Evolutionary conservation across 2,329 filamentous ascomycete genomes (phyloP).

Genomic region (Pestalotiopsis sp.): DNA sequence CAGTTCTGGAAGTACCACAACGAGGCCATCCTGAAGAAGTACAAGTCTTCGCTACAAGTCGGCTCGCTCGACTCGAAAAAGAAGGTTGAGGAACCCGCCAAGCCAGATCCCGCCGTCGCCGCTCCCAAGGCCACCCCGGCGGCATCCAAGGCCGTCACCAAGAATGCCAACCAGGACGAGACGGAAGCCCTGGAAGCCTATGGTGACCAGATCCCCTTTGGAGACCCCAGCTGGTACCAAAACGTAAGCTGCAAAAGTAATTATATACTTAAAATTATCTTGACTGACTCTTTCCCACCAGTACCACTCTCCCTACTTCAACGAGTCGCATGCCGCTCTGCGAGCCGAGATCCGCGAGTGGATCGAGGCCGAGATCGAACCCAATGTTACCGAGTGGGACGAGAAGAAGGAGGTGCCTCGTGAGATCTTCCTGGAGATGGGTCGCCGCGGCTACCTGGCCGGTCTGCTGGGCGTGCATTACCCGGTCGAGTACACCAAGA

Average conservation of each 20-base stretch:
- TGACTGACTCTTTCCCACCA: conserved; percentile 35
- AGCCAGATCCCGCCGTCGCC: conserved; percentile 52
- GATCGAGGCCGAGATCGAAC: conserved; percentile 88
- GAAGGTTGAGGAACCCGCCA: conserved; percentile 58
- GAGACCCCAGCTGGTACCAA: conserved; percentile 94
- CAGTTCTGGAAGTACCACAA: conserved; percentile 81
- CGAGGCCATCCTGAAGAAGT: conserved; percentile 86
- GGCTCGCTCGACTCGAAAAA: conserved; percentile 83
- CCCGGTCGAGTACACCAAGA: conserved; percentile 73
- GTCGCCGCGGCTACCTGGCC: conserved; percentile 88
- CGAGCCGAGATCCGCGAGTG: conserved; percentile 90
- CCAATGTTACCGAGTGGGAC: conserved; percentile 94
- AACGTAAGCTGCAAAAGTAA: conserved; percentile 61
- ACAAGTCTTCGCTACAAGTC: conserved; percentile 74
- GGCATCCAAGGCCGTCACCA: conserved; percentile 36
- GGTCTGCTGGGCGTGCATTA: conserved; percentile 86
- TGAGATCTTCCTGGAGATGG: conserved; percentile 93
- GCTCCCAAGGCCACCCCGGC: conserved; percentile 41
- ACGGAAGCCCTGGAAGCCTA: conserved; percentile 80
- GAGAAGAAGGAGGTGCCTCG: conserved; percentile 90
- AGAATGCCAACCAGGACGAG: conserved; percentile 47
- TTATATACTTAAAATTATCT: not conserved
- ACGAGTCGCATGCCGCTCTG: conserved; percentile 88
- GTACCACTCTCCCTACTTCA: conserved; percentile 97
- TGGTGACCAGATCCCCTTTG: conserved; percentile 87